These are phyloP conservation scores for Penicillium manginii DNA, from an alignment of 495 filamentous ascomycete species.

Conservation along the genomic window DNA sequence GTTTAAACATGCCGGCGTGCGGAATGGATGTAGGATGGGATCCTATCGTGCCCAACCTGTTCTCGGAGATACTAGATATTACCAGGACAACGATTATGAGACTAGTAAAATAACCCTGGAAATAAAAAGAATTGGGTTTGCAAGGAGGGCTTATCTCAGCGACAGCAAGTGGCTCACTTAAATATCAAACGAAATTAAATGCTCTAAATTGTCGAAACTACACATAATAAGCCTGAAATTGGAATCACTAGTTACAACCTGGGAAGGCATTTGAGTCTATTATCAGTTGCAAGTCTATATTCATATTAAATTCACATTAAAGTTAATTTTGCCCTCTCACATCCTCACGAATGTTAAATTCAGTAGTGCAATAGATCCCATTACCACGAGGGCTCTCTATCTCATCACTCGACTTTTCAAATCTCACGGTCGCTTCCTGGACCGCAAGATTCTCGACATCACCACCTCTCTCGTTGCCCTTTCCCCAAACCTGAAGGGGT, in stretches of 20 bases:
- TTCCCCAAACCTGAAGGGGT: conserved; percentile 19
- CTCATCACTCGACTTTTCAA: background rate
- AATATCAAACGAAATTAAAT: no score
- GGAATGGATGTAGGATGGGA: no score
- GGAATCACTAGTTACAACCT: background rate
- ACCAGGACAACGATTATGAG: no score
- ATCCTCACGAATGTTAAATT: background rate
- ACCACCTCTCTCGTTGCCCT: background rate
- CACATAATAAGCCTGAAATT: no score
- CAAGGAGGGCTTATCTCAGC: no score
- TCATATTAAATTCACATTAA: background rate
- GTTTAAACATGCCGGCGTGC: no score
- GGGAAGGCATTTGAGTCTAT: background rate
- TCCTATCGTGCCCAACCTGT: no score
- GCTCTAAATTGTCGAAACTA: no score
- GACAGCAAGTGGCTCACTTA: no score
- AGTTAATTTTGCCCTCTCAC: background rate
- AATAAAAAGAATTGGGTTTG: no score
- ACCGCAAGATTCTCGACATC: conserved; percentile 14
- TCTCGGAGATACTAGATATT: no score
- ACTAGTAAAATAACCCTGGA: no score
- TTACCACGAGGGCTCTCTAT: background rate
- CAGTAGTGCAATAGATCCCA: background rate
- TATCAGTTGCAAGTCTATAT: background rate
- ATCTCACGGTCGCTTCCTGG: background rate